Base-by-base conservation (phyloP, 2,329 filamentous ascomycete genomes). In the Pseudopyricularia javanii region DNA sequence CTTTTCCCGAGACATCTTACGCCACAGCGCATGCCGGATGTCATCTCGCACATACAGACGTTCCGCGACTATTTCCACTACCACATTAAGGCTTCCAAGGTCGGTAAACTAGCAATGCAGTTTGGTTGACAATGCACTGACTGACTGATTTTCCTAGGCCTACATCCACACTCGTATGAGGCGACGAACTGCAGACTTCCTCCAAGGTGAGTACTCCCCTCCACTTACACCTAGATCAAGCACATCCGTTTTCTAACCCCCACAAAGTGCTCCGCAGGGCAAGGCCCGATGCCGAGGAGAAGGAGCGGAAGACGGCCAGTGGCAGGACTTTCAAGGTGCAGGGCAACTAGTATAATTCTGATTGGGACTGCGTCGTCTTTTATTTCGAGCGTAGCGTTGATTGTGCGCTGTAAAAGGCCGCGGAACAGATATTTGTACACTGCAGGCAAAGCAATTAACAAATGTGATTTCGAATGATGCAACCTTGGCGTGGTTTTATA, bases 61-160 rank as follows among this genome's bases (percentile, higher is more conserved):
- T 98, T 98, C 87, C 88, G 93, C 60, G 93, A 98, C 67, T 98
- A 98, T 71, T 98, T 99, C 78, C 93, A 99, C 70, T 99, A 99
- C 70, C 93, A 98, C 71, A 98, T 98, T 73, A 98, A 98, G 74
- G 94, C 93, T 30, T 96, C 91, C 57, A 98, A 98, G 77, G 81
- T 83, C 68, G 51, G 35, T 54, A 47, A 2, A 3, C 22, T 26
- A 6, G 12, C 33, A 40, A 12, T n/a, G 30, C 12, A 12, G 37
- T 11, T 11, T n/a, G 22, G 7, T 7, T 24, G 11, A 28, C 47
- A 15, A 22, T 50, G 54, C 48, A 30, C 33, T 55, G 11, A 7
- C 33, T 50, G 15, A 45, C 37, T 12, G 28, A 30, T 8, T 14
- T 9, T 54, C 6, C 3, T 22, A 84, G 81, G 93, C 94, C 52